These are phyloP conservation scores for Blastocystis hominis DNA, from an alignment of 352 stramenopile species.

Conservation along the genomic window DNA sequence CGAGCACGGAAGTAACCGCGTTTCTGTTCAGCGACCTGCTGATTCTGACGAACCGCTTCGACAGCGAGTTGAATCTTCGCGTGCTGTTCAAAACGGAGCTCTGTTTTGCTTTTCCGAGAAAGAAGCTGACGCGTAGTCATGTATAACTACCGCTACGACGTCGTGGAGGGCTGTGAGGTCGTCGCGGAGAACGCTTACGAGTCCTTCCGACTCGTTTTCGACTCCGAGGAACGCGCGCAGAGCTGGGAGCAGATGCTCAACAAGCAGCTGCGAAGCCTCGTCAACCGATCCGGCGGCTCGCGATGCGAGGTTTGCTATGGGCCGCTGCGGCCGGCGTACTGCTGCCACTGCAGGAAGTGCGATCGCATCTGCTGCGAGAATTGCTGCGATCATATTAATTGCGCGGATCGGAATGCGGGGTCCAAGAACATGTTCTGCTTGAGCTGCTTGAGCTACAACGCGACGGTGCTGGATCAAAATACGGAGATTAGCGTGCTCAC, in stretches of 20 bases:
- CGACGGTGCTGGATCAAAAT: background rate
- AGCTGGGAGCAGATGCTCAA: background rate
- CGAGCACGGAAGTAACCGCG: background rate
- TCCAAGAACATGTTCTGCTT: slow-evolving; percentile 44
- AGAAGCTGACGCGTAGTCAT: background rate
- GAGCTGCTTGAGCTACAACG: slow-evolving; percentile 8
- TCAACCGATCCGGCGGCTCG: background rate
- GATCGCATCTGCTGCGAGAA: slow-evolving; percentile 43
- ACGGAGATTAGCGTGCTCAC: background rate
- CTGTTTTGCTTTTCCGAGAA: background rate
- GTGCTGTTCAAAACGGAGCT: slow-evolving; percentile 40
- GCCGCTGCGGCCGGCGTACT: slow-evolving; percentile 14
- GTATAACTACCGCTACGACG: slow-evolving; percentile 11
- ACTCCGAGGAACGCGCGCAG: background rate
- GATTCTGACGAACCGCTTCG: slow-evolving; percentile 36
- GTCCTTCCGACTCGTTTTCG: slow-evolving; percentile 1
- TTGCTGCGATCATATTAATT: slow-evolving; percentile 48
- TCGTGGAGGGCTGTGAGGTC: background rate
- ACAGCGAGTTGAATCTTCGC: slow-evolving; percentile 13
- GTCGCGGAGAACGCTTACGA: slow-evolving; percentile 9
- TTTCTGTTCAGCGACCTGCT: slow-evolving; percentile 47
- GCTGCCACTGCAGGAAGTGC: slow-evolving; percentile 51
- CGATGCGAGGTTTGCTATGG: slow-evolving; percentile 34
- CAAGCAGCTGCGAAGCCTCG: background rate
- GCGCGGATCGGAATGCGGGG: background rate